Conservation (phyloP, 805 yeast species). For the Zygosaccharomyces gambellarensis region DNA sequence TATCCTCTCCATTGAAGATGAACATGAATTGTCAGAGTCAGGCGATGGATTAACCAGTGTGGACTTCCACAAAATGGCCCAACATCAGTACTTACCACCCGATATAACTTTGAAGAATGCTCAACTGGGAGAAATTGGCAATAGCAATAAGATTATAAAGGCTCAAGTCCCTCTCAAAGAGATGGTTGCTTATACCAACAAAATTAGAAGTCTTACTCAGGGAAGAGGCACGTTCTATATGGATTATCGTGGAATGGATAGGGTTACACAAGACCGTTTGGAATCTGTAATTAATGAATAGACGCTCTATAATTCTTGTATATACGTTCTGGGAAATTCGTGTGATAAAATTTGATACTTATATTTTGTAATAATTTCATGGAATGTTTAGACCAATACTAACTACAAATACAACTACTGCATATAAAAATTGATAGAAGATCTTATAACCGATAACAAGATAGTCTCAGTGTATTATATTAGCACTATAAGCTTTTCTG, state of each 20-base stretch:
- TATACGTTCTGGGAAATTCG: background rate
- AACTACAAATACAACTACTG: constrained; percentile 7
- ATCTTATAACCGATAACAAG: background rate
- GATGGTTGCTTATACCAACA: constrained; percentile 83
- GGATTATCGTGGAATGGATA: constrained; percentile 70
- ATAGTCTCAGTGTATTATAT: no score
- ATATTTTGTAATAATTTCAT: no score
- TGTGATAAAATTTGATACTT: background rate
- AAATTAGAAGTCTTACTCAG: constrained; percentile 76
- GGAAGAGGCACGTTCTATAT: constrained; percentile 84
- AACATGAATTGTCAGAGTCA: constrained; percentile 24
- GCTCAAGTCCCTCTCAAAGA: constrained; percentile 83
- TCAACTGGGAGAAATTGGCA: constrained; percentile 13
- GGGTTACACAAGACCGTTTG: constrained; percentile 52
- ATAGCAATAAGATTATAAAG: constrained; percentile 46
- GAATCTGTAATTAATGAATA: constrained; percentile 27
- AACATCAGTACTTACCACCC: constrained; percentile 64
- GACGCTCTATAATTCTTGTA: background rate
- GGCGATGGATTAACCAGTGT: constrained; percentile 33
- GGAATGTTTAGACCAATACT: no score
- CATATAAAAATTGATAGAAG: background rate
- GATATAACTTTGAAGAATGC: constrained; percentile 49
- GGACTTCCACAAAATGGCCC: constrained; percentile 55
- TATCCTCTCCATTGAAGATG: constrained; percentile 69
- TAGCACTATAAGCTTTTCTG: no score